phyloP scores from a whole-genome alignment of 169 alveolate species.

The Eimeria sp. region DNA sequence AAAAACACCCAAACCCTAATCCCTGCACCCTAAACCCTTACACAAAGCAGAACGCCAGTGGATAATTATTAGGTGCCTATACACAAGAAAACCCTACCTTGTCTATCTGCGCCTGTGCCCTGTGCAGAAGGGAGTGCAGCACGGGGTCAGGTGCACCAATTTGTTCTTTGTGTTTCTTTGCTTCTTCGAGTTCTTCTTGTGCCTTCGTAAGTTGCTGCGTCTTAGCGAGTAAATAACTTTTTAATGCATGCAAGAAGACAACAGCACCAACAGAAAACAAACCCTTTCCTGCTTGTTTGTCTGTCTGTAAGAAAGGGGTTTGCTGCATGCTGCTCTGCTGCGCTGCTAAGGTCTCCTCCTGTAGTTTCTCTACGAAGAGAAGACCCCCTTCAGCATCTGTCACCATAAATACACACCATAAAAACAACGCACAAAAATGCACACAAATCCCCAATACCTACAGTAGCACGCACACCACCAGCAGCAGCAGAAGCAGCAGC shows the following conservation, averaged over 20 bases:
- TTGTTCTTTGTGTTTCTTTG: background rate
- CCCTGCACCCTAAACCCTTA: background rate
- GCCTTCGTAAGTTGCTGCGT: slow-evolving; percentile 18
- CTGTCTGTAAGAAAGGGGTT: background rate
- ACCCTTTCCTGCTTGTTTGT: background rate
- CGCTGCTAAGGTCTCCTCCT: background rate
- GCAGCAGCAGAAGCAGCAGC: no score
- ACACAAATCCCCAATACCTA: no score
- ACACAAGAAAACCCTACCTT: background rate
- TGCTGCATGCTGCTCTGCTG: background rate
- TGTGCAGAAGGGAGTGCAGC: background rate
- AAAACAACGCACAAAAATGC: no score
- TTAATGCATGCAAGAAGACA: background rate
- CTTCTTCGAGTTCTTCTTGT: background rate
- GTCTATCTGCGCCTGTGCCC: background rate
- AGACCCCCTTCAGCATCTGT: background rate
- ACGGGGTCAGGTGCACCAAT: background rate
- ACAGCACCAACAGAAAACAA: background rate
- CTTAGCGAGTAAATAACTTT: background rate
- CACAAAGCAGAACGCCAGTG: background rate
- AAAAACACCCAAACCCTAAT: background rate
- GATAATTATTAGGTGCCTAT: background rate
- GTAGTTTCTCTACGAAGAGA: background rate
- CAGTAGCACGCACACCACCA: no score
- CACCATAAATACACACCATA: no score